phyloP scores from a whole-genome alignment of 352 stramenopile genomes.

The Pythium rishiriense region DNA sequence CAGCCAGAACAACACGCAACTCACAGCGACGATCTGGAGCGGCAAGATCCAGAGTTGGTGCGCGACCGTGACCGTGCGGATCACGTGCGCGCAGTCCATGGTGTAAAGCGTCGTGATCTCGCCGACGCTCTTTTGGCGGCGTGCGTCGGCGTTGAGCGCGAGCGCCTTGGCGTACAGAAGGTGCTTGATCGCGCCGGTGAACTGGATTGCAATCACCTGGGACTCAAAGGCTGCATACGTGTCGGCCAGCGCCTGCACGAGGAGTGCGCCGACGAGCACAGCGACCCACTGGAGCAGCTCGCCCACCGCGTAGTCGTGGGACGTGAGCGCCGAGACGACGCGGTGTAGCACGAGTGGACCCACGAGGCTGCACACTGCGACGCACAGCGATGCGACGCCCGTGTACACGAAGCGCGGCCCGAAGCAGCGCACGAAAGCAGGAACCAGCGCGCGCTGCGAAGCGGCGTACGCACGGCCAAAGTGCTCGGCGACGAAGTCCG shows the following conservation, averaged over 20 bases:
- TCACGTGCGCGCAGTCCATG: conserved; percentile 40
- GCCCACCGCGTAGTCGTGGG: conserved; percentile 23
- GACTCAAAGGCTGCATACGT: conserved; percentile 42
- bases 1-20: conserved; percentile 38
- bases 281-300: conserved; percentile 33
- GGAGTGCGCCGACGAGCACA: conserved; percentile 42
- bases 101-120: conserved; percentile 66
- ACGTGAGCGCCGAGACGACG: conserved; percentile 31
- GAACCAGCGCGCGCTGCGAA: conserved; percentile 33
- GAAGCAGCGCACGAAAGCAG: conserved; percentile 34
- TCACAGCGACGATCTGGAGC: conserved; percentile 46
- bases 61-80: conserved; percentile 31
- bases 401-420: conserved; percentile 32
- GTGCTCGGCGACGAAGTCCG: conserved; percentile 26
- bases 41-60: conserved; percentile 63
- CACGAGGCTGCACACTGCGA: conserved; percentile 40
- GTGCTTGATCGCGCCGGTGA: conserved; percentile 44
- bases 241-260: conserved; percentile 48
- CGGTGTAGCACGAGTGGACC: conserved; percentile 39
- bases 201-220: conserved; percentile 54
- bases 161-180: conserved; percentile 53
- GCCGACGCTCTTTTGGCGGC: conserved; percentile 41
- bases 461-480: conserved; percentile 31
- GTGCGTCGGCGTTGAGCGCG: conserved; percentile 37
- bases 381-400: conserved; percentile 39